A percentile compares a stretch with the other conserved stretches of the same genome.
Evolutionary conservation across 805 yeast species (phyloP).

Genomic region (Kodamaea jinghongensis): DNA sequence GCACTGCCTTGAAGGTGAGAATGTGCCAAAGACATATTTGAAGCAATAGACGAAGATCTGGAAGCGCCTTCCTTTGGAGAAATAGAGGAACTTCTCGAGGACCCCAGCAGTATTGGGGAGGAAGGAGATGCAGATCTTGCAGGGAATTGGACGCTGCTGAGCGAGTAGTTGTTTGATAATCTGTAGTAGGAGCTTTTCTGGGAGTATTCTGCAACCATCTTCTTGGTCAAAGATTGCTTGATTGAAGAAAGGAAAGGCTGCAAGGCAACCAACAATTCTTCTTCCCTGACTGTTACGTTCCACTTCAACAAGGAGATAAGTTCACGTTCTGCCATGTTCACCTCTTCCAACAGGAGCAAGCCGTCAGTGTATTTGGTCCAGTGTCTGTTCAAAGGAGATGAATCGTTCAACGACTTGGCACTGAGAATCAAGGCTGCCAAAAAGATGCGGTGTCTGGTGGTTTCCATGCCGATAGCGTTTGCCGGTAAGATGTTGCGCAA

Average conservation of each 20-base stretch:
- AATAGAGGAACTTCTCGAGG: neutral
- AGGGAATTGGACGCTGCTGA: too few relatives aligned
- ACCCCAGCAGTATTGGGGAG: too few relatives aligned
- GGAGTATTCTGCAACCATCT: constrained; percentile 23
- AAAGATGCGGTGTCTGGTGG: constrained; percentile 91
- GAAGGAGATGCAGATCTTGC: too few relatives aligned
- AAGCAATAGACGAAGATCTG: constrained; percentile 16
- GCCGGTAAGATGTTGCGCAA: constrained; percentile 77
- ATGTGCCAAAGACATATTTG: constrained; percentile 16
- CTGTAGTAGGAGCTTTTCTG: constrained; percentile 32
- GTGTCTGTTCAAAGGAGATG: constrained; percentile 92
- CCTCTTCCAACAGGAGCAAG: constrained; percentile 68
- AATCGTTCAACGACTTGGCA: constrained; percentile 91
- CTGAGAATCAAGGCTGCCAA: constrained; percentile 84
- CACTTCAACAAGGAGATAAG: constrained; percentile 78
- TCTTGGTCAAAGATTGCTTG: constrained; percentile 46
- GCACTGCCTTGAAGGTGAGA: constrained; percentile 5
- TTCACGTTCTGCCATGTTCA: constrained; percentile 90
- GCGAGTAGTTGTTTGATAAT: constrained; percentile 18
- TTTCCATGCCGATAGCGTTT: constrained; percentile 86
- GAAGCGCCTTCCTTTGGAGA: neutral
- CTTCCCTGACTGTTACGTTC: constrained; percentile 70
- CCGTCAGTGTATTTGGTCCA: constrained; percentile 95
- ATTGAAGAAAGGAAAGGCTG: constrained; percentile 77
- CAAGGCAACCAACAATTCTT: constrained; percentile 66